Evolutionary conservation across 2,329 filamentous ascomycete species (phyloP), one percentile per base, ranked within the genome.

Genomic region (Ophiocordyceps camponoti-saundersi): DNA sequence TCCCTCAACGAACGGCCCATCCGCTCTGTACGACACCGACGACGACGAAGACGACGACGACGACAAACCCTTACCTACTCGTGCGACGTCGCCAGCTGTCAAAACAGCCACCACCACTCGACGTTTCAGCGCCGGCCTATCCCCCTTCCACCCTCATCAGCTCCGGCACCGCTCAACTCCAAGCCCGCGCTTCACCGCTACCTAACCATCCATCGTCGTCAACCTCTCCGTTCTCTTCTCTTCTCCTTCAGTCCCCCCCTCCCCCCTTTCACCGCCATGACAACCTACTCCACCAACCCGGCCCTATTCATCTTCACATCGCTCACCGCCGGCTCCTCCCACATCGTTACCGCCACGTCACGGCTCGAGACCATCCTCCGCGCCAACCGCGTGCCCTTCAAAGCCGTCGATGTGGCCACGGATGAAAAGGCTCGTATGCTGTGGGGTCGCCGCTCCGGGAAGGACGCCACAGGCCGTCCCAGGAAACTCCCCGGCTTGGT

Each of bases 301-400:
- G 72, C 81, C 26, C 79, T 98, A 51, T 98, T 92, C 69, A 83
- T 98, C 57, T 95, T 93, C 69, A 96, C 92, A 50, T 96, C 90
- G 46, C 75, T 98, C 48, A 96, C 92, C 20, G 86, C 92, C 49
- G 92, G 92, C 53, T 95, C 88, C 40, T 94, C 88, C 22, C 88
- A 95, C 64, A 95, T 96, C 62, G 81, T 96, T 59, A 96, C 92
- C 40, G 92, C 89, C 23, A 96, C 92, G 1, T 93, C 89, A 47
- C 85, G 92, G 44, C 79, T 98, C 55, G 90, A 98, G 66, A 95
- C 89, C 13, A 96, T 98, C 59, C 75, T 98, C 50, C 90, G 87
- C 60, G 89, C 88, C 52, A 95, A 96, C 71, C 84, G 84, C 55
- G 83, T 98, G 49, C 86, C 88, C 12, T 98, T 96, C 70, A 87